phyloP scores from a whole-genome alignment of 73 alveolate species.

The Tetrahymena borealis region DNA sequence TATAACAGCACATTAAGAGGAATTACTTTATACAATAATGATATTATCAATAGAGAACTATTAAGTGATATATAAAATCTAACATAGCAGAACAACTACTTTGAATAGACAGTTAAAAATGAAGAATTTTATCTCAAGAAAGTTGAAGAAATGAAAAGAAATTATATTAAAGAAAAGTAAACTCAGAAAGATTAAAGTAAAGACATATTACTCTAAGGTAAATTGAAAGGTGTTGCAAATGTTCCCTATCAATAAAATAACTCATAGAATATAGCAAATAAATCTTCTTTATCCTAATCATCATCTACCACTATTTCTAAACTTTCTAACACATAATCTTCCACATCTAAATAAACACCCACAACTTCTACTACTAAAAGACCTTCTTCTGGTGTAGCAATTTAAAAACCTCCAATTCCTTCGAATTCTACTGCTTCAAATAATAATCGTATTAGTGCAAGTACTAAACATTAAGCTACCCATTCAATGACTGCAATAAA shows the following conservation, averaged over 20 bases:
- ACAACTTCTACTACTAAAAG: background rate
- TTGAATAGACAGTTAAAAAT: background rate
- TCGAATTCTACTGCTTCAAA: background rate
- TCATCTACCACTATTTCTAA: no score
- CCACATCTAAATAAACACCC: background rate
- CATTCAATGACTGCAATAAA: no score
- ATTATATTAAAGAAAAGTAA: background rate
- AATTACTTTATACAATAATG: background rate
- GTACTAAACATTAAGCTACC: background rate
- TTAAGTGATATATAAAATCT: background rate
- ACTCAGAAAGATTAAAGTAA: background rate
- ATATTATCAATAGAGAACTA: background rate
- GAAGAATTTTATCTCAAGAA: background rate
- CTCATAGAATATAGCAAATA: background rate
- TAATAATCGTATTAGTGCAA: background rate
- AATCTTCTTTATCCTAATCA: background rate
- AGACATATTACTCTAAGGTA: background rate
- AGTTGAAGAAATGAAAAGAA: background rate
- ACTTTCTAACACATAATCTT: background rate
- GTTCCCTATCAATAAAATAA: background rate
- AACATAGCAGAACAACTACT: background rate
- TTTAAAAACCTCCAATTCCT: background rate
- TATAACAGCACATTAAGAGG: background rate
- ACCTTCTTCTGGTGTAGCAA: background rate
- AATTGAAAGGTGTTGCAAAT: background rate